Evolutionary conservation across 257 asterid genomes (phyloP), one percentile per base, ranked within the genome.

Genomic region (Parsonsia alboflavescens): DNA sequence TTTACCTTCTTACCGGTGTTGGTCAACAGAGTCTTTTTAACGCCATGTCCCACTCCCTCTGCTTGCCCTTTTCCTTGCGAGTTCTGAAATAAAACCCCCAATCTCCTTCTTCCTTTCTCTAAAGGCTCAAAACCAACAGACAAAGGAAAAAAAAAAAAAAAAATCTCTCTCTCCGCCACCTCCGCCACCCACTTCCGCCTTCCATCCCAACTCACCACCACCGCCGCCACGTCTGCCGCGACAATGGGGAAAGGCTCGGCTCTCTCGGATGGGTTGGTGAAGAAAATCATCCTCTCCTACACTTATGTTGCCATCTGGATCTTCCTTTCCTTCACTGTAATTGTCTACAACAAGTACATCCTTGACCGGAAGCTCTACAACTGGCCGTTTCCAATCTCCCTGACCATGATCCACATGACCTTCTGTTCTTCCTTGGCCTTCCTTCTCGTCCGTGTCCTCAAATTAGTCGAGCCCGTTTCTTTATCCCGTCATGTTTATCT

Each of bases 381-480:
- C 63, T 90, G 96, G 93, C 92, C 96, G 0, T 90, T 75, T 50
- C 96, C 93, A 30, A 87, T 90, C 75, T 90, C 96, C 36, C 96
- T 90, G 11, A 88, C 96, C 76, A 88, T 90, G 94, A 88, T 90
- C 65, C 96, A 90, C 86, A 88, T 90, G 96, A 68, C 79, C 67
- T 90, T 90, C 73, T 90, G 94, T 75, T 90, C 96, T 5, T 81
- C 89, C 67, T 81, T 90, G 56, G 96, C 94, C 49, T 87, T 88
- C 74, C 70, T 88, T 76, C 87, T 86, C 82, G 88, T 88, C 82
- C 85, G 92, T 13, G 33, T 90, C 83, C 65, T 87, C 77, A 84
- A 84, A 36, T 11, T 83, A 17, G 96, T 90, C 9, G 96, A 90
- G 52, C 96, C 93, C 16, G 89, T 78, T 67, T 63, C 94, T 65